Conservation (phyloP, 2,329 filamentous ascomycete genomes). For the Didymella exigua region DNA sequence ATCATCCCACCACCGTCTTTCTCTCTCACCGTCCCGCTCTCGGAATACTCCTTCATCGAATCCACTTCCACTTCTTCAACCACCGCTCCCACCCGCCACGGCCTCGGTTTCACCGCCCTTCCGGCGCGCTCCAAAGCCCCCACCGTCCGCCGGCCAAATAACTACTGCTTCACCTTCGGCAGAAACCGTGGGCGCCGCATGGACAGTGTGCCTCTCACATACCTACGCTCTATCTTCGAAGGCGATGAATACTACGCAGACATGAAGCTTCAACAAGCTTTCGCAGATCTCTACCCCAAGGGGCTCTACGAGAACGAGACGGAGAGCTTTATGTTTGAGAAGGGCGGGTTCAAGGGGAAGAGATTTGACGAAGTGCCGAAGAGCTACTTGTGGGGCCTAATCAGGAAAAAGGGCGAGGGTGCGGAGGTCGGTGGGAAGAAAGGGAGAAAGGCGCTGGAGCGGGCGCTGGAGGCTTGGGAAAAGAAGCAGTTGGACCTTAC, state of each 20-base stretch:
- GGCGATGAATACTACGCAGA: conserved; percentile 6
- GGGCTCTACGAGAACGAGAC: conserved; percentile 8
- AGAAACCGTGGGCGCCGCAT: conserved; percentile 10
- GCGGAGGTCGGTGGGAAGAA: neutral
- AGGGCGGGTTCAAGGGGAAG: conserved; percentile 11
- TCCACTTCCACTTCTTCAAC: neutral
- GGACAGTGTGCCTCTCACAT: conserved; percentile 13
- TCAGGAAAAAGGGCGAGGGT: conserved; percentile 1
- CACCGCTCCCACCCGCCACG: conserved; percentile 1
- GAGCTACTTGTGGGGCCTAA: conserved; percentile 7
- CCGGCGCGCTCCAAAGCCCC: neutral
- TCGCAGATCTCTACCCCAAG: conserved; percentile 10
- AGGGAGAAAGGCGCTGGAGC: neutral
- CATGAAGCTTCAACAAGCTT: conserved; percentile 4
- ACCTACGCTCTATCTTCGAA: conserved; percentile 6
- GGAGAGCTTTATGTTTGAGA: conserved; percentile 10
- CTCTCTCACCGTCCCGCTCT: conserved; percentile 8
- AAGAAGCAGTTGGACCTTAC: conserved; percentile 12
- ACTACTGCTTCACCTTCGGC: conserved; percentile 15
- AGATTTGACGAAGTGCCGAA: conserved; percentile 12
- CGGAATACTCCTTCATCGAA: conserved; percentile 1
- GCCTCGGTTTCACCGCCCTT: conserved; percentile 6
- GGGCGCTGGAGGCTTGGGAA: conserved; percentile 12
- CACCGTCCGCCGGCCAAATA: conserved; percentile 2
- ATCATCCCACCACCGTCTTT: neutral